These are phyloP conservation scores for Musa troglodytarum DNA, from an alignment of 176 grass and related monocot species.

Conservation along the genomic window DNA sequence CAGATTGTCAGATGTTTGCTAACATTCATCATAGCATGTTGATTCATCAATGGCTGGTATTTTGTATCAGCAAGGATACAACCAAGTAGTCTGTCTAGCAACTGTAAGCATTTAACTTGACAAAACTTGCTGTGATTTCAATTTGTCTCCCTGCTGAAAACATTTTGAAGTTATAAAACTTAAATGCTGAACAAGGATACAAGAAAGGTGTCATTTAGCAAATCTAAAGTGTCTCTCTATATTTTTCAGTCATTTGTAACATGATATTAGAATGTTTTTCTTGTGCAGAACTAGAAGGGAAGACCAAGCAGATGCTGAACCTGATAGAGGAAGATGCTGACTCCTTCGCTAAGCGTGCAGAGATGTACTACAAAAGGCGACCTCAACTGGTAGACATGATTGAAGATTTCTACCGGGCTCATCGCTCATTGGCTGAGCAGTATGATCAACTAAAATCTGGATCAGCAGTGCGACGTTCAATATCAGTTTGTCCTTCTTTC, in stretches of 20 bases:
- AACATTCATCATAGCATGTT: no score
- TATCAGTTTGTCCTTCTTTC: conserved; percentile 27
- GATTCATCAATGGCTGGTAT: no score
- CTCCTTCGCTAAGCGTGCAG: conserved; percentile 82
- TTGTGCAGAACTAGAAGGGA: conserved; percentile 65
- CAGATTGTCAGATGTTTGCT: no score
- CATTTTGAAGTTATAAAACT: no score
- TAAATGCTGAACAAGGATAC: no score
- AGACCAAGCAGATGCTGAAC: conserved; percentile 71
- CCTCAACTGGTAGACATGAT: conserved; percentile 72
- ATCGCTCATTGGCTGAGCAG: conserved; percentile 70
- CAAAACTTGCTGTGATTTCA: no score
- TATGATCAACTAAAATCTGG: conserved; percentile 59
- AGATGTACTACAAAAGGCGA: conserved; percentile 92
- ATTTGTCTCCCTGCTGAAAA: no score
- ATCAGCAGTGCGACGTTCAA: conserved; percentile 23
- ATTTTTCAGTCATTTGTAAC: background rate
- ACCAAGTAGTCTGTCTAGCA: no score
- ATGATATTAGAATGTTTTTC: background rate
- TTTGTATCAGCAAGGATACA: no score
- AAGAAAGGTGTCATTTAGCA: no score
- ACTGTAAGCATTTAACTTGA: no score
- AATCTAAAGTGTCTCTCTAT: no score
- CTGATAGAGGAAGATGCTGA: conserved; percentile 83
- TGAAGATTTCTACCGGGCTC: conserved; percentile 62